Evolutionary conservation across 2,329 filamentous ascomycete species (phyloP), one percentile per base, ranked within the genome.

Genomic region (Magnaporthiopsis incrustans): DNA sequence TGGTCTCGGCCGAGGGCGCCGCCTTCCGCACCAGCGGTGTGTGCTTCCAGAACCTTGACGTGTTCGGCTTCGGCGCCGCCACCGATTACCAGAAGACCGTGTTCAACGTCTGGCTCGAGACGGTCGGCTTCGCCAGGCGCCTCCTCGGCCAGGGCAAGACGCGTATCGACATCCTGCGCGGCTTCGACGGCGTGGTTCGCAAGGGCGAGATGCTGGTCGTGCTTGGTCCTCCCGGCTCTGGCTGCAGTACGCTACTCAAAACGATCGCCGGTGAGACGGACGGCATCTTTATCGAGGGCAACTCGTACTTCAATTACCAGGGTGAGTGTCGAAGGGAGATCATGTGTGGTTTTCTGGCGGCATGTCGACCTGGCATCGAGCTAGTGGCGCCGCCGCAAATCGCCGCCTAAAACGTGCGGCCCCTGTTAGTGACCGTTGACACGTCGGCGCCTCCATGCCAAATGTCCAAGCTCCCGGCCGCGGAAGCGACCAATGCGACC

Each of bases 201-300:
- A 84, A 83, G 66, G 89, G 89, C 58, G 89, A 92, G 78, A 90
- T 92, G 87, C 76, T 91, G 33, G 86, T 91, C 22, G 89, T 91
- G 2, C 80, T 92, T 44, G 89, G 89, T 22, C 89, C 88, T 64
- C 89, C 89, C 2, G 85, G 85, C 57, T 82, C 83, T n/a, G 89
- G 89, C 63, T 96, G 92, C 74, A 91, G 89, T 22, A 96, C 92
- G 2, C 88, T 96, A 67, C 80, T 96, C 65, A 96, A 96, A 79
- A 90, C 91, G 0, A 85, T 96, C 68, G 85, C 91, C 4, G 91
- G 92, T 66, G 91, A 96, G 75, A 91, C 89, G 27, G 89, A 92
- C 69, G 92, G 92, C 62, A 87, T 96, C 69, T 86, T 83, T 69
- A 80, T 95, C 18, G 89, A 91, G 60, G 77, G 88, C 3, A 77